Percentiles rank a stretch among this genome's conserved stretches.
phyloP scores from a whole-genome alignment of 345 rosid species.

The Populus ilicifolia region DNA sequence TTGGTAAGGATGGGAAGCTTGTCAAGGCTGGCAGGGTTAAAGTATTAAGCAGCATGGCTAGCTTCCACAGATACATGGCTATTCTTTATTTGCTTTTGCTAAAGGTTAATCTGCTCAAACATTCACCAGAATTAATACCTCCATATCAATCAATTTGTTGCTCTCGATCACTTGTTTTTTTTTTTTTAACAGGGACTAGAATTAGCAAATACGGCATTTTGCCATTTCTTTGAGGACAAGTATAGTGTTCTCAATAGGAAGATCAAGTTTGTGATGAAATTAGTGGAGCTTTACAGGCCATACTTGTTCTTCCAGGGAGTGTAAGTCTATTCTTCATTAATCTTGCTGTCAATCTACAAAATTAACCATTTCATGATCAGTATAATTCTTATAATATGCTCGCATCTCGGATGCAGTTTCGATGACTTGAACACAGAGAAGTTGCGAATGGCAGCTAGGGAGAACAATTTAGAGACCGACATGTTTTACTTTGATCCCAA shows the following conservation, averaged over 20 bases:
- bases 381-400: background rate
- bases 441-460: conserved; percentile 33
- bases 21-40: conserved; percentile 47
- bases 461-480: conserved; percentile 26
- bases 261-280: conserved; percentile 53
- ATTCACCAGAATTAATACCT: background rate
- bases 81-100: conserved; percentile 54
- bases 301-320: conserved; percentile 70
- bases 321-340: conserved; percentile 40
- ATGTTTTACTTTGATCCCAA: conserved; percentile 55
- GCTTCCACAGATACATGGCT: conserved; percentile 72
- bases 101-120: conserved; percentile 39
- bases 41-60: conserved; percentile 51
- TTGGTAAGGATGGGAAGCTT: conserved; percentile 68
- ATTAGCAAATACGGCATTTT: conserved; percentile 45
- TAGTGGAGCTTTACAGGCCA: conserved; percentile 72
- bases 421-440: conserved; percentile 58
- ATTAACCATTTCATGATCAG: background rate
- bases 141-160: too few species aligned
- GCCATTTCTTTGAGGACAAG: conserved; percentile 36
- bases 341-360: background rate
- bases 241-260: conserved; percentile 45
- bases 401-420: conserved; percentile 34
- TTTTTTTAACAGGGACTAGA: conserved; percentile 35
- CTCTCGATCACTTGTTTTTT: background rate